A percentile compares a stretch with the other conserved stretches of the same genome.
These are phyloP conservation scores for Coemansia sp. DNA, from an alignment of 192 early-diverging fungal species.

Conservation along the genomic window DNA sequence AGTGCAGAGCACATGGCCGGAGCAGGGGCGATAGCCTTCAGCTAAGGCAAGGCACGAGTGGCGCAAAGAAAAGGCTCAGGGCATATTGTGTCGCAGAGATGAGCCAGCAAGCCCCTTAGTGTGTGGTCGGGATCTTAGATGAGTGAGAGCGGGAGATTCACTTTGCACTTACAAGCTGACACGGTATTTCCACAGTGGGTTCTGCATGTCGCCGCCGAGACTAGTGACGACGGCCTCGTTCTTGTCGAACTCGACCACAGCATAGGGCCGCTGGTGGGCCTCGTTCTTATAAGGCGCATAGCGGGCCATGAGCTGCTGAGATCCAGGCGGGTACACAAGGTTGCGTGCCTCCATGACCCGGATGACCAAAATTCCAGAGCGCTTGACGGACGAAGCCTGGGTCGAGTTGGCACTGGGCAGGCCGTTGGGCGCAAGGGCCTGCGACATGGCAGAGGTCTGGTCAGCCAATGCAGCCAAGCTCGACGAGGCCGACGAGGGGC, in stretches of 20 bases:
- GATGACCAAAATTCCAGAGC: slow-evolving; percentile 72
- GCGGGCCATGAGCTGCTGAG: slow-evolving; percentile 53
- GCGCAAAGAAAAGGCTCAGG: neutral
- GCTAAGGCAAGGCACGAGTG: neutral
- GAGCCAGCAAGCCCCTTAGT: neutral
- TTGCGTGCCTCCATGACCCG: slow-evolving; percentile 79
- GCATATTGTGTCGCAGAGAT: neutral
- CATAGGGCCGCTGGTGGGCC: slow-evolving; percentile 76
- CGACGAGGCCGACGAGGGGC: slow-evolving; percentile 15
- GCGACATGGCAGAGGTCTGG: slow-evolving; percentile 7
- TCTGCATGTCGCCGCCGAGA: slow-evolving; percentile 70
- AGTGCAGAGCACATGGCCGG: neutral
- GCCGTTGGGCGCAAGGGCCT: slow-evolving; percentile 37
- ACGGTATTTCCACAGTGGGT: slow-evolving; percentile 74
- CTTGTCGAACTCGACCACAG: slow-evolving; percentile 92
- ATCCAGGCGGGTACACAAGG: slow-evolving; percentile 68
- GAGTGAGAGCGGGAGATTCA: neutral
- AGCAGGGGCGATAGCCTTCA: neutral
- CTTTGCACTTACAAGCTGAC: slow-evolving; percentile 70
- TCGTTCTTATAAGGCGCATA: slow-evolving; percentile 57
- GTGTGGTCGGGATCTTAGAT: neutral
- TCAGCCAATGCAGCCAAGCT: slow-evolving; percentile 8
- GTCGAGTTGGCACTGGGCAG: slow-evolving; percentile 39
- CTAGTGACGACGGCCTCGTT: slow-evolving; percentile 86
- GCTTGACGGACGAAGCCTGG: slow-evolving; percentile 34